phyloP scores from a whole-genome alignment of 495 filamentous ascomycete genomes.

The Xylaria curta region DNA sequence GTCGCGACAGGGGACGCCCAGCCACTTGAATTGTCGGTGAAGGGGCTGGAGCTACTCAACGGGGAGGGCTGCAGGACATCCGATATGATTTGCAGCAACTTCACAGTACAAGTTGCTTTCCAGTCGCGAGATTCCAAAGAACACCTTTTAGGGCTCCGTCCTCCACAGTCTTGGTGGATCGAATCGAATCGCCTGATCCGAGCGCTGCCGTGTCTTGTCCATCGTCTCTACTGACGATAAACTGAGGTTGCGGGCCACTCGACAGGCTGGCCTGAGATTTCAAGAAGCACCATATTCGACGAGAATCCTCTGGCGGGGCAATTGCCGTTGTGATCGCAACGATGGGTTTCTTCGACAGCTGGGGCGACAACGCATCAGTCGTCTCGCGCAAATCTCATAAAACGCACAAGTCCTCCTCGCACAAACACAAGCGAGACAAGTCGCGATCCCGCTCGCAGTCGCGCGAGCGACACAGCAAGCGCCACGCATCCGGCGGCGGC shows the following conservation, averaged over 20 bases:
- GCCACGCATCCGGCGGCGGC: slow-evolving; percentile 37
- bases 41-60: slow-evolving; percentile 21
- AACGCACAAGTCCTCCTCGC: slow-evolving; percentile 31
- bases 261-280: background rate
- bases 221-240: slow-evolving; percentile 4
- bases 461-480: slow-evolving; percentile 35
- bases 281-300: background rate
- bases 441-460: slow-evolving; percentile 38
- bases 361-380: slow-evolving; percentile 50
- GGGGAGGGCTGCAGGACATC: slow-evolving; percentile 14
- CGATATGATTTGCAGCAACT: slow-evolving; percentile 26
- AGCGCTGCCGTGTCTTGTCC: background rate
- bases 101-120: background rate
- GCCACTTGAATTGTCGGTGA: slow-evolving; percentile 47
- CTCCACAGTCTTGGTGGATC: slow-evolving; percentile 17
- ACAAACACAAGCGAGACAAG: slow-evolving; percentile 36
- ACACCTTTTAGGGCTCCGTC: background rate
- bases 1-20: slow-evolving; percentile 26
- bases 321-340: background rate
- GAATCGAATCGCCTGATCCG: background rate
- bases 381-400: slow-evolving; percentile 48
- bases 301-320: background rate
- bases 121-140: background rate
- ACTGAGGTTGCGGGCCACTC: background rate
- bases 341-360: slow-evolving; percentile 52